Evolutionary conservation across 2,329 filamentous ascomycete species (phyloP).

Genomic region (Apiospora koreana): DNA sequence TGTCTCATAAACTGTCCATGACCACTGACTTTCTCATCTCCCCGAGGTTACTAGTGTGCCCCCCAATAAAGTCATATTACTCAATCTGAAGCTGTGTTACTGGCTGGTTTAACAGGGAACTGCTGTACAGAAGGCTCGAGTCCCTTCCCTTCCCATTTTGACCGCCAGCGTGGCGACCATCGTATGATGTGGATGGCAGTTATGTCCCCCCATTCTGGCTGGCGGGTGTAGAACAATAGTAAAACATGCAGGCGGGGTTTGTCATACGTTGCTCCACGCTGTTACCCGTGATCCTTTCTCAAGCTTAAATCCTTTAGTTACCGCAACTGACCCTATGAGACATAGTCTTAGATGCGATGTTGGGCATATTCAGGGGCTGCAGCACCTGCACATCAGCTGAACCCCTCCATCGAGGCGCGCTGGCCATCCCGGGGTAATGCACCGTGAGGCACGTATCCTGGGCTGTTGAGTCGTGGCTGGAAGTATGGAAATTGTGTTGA

Average conservation of each 20-base stretch:
- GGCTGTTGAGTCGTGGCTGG: no score
- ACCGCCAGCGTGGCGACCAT: background rate
- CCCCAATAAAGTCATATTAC: background rate
- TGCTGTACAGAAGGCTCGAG: background rate
- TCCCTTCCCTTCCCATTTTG: background rate
- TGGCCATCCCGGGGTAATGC: background rate
- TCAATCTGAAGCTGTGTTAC: background rate
- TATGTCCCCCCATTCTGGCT: background rate
- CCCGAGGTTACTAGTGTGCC: background rate
- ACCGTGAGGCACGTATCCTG: background rate
- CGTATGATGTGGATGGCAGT: background rate
- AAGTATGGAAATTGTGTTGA: no score
- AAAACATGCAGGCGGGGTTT: background rate
- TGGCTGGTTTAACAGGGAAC: background rate
- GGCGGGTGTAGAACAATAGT: background rate
- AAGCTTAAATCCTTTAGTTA: background rate
- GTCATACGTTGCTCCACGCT: background rate
- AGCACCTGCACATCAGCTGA: background rate
- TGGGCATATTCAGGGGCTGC: background rate
- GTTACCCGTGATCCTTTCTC: background rate
- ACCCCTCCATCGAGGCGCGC: background rate
- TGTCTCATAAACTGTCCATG: constrained; percentile 2
- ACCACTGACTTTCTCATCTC: background rate
- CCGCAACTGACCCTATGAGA: background rate
- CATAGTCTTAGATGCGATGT: background rate